These are phyloP conservation scores for Russula vinacea DNA, from an alignment of 768 basidiomycete species.

Conservation along the genomic window DNA sequence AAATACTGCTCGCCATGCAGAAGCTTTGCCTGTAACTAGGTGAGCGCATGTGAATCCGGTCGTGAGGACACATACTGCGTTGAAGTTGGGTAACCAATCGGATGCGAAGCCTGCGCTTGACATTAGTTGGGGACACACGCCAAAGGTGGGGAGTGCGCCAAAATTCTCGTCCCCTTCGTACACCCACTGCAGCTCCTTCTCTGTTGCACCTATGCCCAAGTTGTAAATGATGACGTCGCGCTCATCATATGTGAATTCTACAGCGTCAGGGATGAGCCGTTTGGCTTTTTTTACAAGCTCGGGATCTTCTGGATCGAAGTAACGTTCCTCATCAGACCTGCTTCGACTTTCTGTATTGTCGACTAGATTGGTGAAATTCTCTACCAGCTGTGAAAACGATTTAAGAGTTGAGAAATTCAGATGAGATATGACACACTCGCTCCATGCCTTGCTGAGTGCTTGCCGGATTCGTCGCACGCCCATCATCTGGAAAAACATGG, in stretches of 20 bases:
- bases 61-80: conserved; percentile 58
- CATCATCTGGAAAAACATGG: conserved; percentile 54
- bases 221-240: conserved; percentile 94
- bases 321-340: conserved; percentile 39
- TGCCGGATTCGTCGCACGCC: conserved; percentile 76
- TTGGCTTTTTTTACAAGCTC: conserved; percentile 81
- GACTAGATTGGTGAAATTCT: conserved; percentile 52
- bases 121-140: conserved; percentile 87
- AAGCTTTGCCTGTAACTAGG: conserved; percentile 69
- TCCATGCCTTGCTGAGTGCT: conserved; percentile 73
- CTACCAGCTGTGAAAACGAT: conserved; percentile 43
- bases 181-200: conserved; percentile 86
- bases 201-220: conserved; percentile 90
- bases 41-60: conserved; percentile 8
- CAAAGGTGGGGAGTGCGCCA: conserved; percentile 86
- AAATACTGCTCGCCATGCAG: conserved; percentile 97
- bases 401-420: background rate
- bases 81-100: conserved; percentile 93
- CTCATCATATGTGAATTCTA: conserved; percentile 76
- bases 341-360: conserved; percentile 30
- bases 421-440: conserved; percentile 45
- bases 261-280: conserved; percentile 49
- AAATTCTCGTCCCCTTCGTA: conserved; percentile 90
- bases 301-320: conserved; percentile 78
- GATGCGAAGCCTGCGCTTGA: conserved; percentile 64